Evolutionary conservation across 2,329 filamentous ascomycete species (phyloP).

Genomic region (Botrytis squamosa): DNA sequence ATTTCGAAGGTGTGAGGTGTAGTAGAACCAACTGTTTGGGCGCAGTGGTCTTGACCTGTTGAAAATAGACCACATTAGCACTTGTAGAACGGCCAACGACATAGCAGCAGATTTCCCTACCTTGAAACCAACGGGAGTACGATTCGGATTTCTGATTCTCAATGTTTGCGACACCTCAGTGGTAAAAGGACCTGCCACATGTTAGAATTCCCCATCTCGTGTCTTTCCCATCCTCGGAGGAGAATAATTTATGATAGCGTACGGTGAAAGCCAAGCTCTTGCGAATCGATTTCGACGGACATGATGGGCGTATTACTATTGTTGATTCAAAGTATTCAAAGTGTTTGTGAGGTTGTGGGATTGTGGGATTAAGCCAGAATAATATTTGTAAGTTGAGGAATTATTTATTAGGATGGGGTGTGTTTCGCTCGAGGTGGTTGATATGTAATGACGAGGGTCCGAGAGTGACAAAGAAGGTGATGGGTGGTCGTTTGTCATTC

Average conservation of each 20-base stretch:
- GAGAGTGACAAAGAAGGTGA: slow-evolving; percentile 12
- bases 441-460: slow-evolving; percentile 17
- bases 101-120: slow-evolving; percentile 43
- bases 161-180: slow-evolving; percentile 64
- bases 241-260: slow-evolving; percentile 43
- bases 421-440: not conserved
- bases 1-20: not conserved
- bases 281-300: slow-evolving; percentile 91
- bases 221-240: slow-evolving; percentile 9
- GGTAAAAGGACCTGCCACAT: slow-evolving; percentile 60
- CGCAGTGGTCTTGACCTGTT: slow-evolving; percentile 95
- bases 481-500: slow-evolving; percentile 5
- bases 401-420: slow-evolving; percentile 14
- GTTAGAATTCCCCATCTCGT: slow-evolving; percentile 24
- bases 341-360: not conserved
- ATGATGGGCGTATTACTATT: slow-evolving; percentile 52
- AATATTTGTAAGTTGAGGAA: not conserved
- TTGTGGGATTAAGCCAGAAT: not conserved
- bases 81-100: slow-evolving; percentile 24
- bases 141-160: slow-evolving; percentile 63
- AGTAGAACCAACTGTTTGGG: slow-evolving; percentile 81
- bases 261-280: slow-evolving; percentile 94
- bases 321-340: not conserved
- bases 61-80: not conserved
- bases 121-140: slow-evolving; percentile 67